These are phyloP conservation scores for Salisapilia sapeloensis DNA, from an alignment of 352 stramenopile species.

Conservation along the genomic window DNA sequence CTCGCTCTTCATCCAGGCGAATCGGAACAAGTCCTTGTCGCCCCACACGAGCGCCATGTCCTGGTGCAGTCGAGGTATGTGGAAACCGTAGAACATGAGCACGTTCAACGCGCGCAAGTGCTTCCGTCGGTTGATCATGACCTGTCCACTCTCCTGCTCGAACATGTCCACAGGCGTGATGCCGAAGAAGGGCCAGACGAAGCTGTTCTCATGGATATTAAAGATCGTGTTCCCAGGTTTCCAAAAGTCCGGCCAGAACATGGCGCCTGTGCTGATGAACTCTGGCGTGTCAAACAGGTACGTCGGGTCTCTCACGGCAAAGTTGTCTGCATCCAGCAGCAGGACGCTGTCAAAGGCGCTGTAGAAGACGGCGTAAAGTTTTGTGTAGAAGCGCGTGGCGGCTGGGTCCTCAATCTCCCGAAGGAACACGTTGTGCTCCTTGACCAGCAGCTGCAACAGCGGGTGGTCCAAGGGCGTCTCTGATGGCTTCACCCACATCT, in stretches of 20 bases:
- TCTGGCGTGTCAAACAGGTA: slow-evolving; percentile 14
- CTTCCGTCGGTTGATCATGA: slow-evolving; percentile 24
- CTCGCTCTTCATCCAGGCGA: slow-evolving; percentile 14
- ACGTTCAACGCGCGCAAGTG: slow-evolving; percentile 9
- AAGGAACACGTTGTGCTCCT: slow-evolving; percentile 13
- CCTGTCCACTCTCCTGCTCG: slow-evolving; percentile 46
- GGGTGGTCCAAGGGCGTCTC: slow-evolving; percentile 6
- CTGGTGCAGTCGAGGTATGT: slow-evolving; percentile 14
- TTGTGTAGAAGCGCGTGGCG: slow-evolving; percentile 32
- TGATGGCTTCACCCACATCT: slow-evolving; percentile 22
- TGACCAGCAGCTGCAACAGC: slow-evolving; percentile 8
- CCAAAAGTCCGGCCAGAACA: slow-evolving; percentile 58
- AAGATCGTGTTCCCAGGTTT: slow-evolving; percentile 39
- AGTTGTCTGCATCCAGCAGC: slow-evolving; percentile 44
- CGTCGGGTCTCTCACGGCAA: slow-evolving; percentile 27
- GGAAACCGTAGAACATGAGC: slow-evolving; percentile 26
- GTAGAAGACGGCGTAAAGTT: slow-evolving; percentile 34
- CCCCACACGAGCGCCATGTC: slow-evolving; percentile 17
- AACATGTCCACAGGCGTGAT: slow-evolving; percentile 38
- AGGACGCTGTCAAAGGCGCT: slow-evolving; percentile 31
- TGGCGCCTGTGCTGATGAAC: slow-evolving; percentile 7
- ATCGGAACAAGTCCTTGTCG: slow-evolving; percentile 27
- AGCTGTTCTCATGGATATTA: slow-evolving; percentile 23
- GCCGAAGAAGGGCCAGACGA: slow-evolving; percentile 31
- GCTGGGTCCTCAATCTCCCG: slow-evolving; percentile 22